Conservation (phyloP, 1,284 basidiomycete species). For the Malassezia psittaci region DNA sequence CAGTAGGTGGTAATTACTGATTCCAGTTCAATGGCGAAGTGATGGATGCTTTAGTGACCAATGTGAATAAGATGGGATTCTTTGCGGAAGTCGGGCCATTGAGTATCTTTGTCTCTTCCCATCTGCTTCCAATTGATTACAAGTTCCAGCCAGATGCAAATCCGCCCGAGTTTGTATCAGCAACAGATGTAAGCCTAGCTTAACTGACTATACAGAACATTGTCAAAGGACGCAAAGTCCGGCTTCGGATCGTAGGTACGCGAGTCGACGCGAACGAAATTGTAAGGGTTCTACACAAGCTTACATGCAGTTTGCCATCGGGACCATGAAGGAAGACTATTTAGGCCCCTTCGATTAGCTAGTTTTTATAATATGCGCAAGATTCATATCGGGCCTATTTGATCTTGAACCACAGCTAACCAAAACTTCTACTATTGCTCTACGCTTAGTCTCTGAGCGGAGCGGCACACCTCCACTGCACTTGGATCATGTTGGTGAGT, state of each 20-base stretch:
- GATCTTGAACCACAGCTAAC: no score
- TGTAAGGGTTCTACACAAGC: slow-evolving; percentile 11
- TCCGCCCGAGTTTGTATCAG: slow-evolving; percentile 41
- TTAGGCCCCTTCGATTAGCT: slow-evolving; percentile 34
- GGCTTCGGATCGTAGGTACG: slow-evolving; percentile 91
- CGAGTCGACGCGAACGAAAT: slow-evolving; percentile 96
- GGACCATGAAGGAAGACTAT: slow-evolving; percentile 47
- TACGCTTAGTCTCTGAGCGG: no score
- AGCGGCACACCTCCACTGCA: no score
- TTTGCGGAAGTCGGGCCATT: slow-evolving; percentile 86
- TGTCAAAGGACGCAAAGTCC: slow-evolving; percentile 80
- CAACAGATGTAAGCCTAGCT: slow-evolving; percentile 20
- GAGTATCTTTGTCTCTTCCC: slow-evolving; percentile 61
- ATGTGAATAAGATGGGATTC: slow-evolving; percentile 98
- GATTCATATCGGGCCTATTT: no score
- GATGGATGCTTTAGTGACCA: slow-evolving; percentile 88
- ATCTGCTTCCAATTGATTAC: slow-evolving; percentile 62
- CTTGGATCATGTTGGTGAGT: no score
- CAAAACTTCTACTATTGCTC: no score
- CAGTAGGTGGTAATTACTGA: slow-evolving; percentile 15
- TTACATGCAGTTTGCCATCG: slow-evolving; percentile 36
- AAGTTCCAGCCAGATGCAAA: slow-evolving; percentile 45
- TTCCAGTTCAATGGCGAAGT: slow-evolving; percentile 95
- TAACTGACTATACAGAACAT: slow-evolving; percentile 16
- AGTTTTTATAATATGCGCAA: not conserved